Conservation (phyloP, 1,139 yeast species). For the Keqinozyma sinolaborantium region DNA sequence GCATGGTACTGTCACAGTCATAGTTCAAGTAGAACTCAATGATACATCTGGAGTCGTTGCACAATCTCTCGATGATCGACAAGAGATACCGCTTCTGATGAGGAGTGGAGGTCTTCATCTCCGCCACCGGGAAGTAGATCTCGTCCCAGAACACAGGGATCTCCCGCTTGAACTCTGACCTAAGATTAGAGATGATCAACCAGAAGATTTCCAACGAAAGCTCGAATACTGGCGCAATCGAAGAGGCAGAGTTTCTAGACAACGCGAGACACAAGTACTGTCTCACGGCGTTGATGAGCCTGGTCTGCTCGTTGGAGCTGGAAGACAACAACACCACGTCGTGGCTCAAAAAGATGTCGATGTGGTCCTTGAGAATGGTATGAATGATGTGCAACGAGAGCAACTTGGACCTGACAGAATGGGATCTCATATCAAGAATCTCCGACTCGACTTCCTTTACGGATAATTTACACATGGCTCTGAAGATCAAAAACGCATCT, state of each 20-base stretch:
- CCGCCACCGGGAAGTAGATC: conserved; percentile 91
- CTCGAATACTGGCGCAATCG: conserved; percentile 89
- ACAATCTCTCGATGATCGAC: conserved; percentile 71
- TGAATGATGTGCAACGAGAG: conserved; percentile 86
- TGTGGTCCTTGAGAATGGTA: conserved; percentile 79
- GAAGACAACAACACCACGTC: conserved; percentile 58
- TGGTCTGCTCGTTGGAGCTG: conserved; percentile 52
- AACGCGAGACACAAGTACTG: conserved; percentile 81
- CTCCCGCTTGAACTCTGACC: conserved; percentile 86
- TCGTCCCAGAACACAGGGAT: conserved; percentile 92
- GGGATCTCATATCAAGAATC: conserved; percentile 79
- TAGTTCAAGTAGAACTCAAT: conserved; percentile 92
- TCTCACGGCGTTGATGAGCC: conserved; percentile 75
- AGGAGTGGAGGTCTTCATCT: conserved; percentile 84
- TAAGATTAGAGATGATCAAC: conserved; percentile 76
- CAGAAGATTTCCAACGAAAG: conserved; percentile 90
- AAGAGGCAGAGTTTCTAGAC: conserved; percentile 90
- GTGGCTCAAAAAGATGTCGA: conserved; percentile 72
- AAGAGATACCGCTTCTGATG: conserved; percentile 90
- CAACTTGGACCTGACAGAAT: conserved; percentile 86
- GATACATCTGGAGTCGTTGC: conserved; percentile 85
- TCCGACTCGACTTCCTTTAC: conserved; percentile 75
- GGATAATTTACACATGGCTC: conserved; percentile 93
- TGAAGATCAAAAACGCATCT: conserved; percentile 88
- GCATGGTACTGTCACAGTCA: conserved; percentile 84